These are phyloP conservation scores for Rhizopus delemar DNA, from an alignment of 371 early-diverging fungal species.

Conservation along the genomic window DNA sequence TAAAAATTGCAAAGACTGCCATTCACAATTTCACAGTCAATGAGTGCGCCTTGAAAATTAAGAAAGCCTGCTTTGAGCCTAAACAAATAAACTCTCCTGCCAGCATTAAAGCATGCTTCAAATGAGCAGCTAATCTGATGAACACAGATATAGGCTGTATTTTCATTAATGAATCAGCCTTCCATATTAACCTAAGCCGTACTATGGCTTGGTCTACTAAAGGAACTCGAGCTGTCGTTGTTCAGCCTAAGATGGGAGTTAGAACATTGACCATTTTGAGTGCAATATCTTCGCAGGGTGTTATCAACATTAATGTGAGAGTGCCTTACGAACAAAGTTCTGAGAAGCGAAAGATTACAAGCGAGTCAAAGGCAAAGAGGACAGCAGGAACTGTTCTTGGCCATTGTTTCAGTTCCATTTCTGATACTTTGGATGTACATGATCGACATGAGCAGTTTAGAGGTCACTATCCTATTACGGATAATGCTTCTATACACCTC, in stretches of 20 bases:
- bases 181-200: constrained; percentile 8
- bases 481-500: neutral
- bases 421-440: constrained; percentile 7
- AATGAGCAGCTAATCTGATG: neutral
- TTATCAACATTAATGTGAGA: neutral
- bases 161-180: constrained; percentile 15
- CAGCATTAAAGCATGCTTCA: neutral
- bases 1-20: constrained; percentile 3
- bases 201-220: neutral
- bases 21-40: neutral
- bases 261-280: neutral
- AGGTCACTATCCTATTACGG: constrained; percentile 11
- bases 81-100: constrained; percentile 5
- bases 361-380: constrained; percentile 2
- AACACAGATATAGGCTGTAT: constrained; percentile 15
- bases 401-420: constrained; percentile 12
- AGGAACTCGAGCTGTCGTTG: constrained; percentile 1
- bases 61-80: constrained; percentile 2
- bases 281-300: constrained; percentile 2
- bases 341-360: constrained; percentile 10
- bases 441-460: constrained; percentile 7
- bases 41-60: neutral
- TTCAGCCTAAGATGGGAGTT: neutral
- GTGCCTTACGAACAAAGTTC: neutral
- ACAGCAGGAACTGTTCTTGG: constrained; percentile 1